These are phyloP conservation scores for Eimeria necatrix DNA, from an alignment of 169 alveolate species.

Conservation along the genomic window DNA sequence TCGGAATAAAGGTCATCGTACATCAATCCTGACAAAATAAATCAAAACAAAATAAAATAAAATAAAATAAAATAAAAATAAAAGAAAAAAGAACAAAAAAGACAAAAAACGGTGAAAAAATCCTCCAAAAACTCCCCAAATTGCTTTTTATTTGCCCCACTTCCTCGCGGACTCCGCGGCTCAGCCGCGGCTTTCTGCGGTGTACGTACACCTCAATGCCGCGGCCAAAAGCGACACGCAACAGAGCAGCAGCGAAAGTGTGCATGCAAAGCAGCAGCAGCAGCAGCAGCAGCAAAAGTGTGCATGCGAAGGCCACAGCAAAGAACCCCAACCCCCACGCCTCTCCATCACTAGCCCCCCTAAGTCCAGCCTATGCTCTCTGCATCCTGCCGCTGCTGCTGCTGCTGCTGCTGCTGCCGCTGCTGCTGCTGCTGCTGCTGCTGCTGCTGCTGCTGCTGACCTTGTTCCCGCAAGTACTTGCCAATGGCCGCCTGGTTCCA, in stretches of 20 bases:
- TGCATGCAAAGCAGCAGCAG: too few species aligned
- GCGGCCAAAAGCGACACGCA: too few species aligned
- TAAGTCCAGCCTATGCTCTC: neutral
- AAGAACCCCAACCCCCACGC: neutral
- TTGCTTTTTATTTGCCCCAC: neutral
- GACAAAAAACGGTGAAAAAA: neutral
- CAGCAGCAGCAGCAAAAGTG: too few species aligned
- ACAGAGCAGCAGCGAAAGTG: too few species aligned
- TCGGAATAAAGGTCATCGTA: conserved; percentile 90
- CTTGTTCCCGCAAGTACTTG: conserved; percentile 90
- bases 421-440: too few species aligned
- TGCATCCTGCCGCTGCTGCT: neutral
- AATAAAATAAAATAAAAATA: neutral
- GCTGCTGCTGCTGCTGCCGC: neutral
- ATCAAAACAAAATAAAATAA: neutral
- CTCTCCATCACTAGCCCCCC: neutral
- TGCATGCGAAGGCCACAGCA: neutral
- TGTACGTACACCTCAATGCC: too few species aligned
- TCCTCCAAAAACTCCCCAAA: too few species aligned
- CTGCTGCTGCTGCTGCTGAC: conserved; percentile 73
- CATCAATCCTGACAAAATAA: conserved; percentile 86
- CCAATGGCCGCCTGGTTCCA: conserved; percentile 92
- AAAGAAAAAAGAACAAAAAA: neutral
- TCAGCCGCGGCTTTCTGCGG: too few species aligned
- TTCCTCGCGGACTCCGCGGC: neutral